A percentile compares a stretch with the other conserved stretches of the same genome.
phyloP scores from a whole-genome alignment of 371 early-diverging fungal species.

The Mucor saturninus region DNA sequence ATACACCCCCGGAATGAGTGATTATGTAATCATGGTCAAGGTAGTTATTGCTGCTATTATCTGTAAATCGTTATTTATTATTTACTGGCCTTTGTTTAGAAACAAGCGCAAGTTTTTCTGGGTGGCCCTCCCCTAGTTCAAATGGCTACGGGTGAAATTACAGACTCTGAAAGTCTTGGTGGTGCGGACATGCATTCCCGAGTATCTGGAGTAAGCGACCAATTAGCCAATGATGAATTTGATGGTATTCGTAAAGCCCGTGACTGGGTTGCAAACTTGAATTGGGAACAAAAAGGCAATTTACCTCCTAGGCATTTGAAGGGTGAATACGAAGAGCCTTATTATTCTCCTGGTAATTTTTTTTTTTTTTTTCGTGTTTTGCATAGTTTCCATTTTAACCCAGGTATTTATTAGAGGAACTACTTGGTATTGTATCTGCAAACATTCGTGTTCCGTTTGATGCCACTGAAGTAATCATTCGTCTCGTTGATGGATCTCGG shows the following conservation, averaged over 20 bases:
- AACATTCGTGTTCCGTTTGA: constrained; percentile 73
- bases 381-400: too few species aligned
- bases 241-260: constrained; percentile 72
- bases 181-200: constrained; percentile 82
- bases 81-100: constrained; percentile 26
- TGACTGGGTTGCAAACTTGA: constrained; percentile 67
- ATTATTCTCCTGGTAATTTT: constrained; percentile 50
- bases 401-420: constrained; percentile 45
- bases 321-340: constrained; percentile 62
- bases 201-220: constrained; percentile 69
- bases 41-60: constrained; percentile 22
- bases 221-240: constrained; percentile 67
- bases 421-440: constrained; percentile 69
- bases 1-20: constrained; percentile 77
- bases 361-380: not conserved
- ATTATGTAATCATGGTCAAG: constrained; percentile 79
- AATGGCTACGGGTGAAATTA: constrained; percentile 79
- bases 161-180: constrained; percentile 74
- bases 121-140: constrained; percentile 81
- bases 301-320: constrained; percentile 58
- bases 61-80: not conserved
- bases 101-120: constrained; percentile 75
- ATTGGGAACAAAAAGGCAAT: constrained; percentile 64
- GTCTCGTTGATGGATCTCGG: constrained; percentile 71
- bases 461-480: constrained; percentile 71